A percentile compares a stretch with the other conserved stretches of the same genome.
phyloP scores from a whole-genome alignment of 2,329 filamentous ascomycete species.

The Monosporascus sp. region DNA sequence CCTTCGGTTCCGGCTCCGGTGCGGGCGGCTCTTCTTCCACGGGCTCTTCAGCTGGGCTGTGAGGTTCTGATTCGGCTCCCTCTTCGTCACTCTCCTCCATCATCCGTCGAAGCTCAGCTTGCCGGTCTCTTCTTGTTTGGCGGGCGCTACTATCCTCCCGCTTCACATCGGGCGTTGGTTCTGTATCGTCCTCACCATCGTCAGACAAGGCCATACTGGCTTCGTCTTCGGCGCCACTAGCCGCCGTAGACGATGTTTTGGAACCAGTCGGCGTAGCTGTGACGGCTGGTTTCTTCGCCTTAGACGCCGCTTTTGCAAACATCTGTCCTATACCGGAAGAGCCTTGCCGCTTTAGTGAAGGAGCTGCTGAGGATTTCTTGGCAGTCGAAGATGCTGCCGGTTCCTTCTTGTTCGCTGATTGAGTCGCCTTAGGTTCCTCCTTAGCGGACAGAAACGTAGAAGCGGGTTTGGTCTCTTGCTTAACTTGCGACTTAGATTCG shows the following conservation, averaged over 20 bases:
- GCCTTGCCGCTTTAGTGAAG: slow-evolving; percentile 44
- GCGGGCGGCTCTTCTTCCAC: slow-evolving; percentile 20
- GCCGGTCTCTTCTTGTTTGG: slow-evolving; percentile 20
- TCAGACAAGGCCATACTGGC: slow-evolving; percentile 23
- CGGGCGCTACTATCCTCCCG: slow-evolving; percentile 15
- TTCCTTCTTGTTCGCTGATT: slow-evolving; percentile 18
- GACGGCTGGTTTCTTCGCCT: slow-evolving; percentile 23
- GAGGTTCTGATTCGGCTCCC: slow-evolving; percentile 14
- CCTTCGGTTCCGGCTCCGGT: slow-evolving; percentile 15
- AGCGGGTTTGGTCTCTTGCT: slow-evolving; percentile 31
- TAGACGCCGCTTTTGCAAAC: slow-evolving; percentile 27
- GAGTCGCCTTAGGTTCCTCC: slow-evolving; percentile 27
- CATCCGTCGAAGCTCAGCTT: slow-evolving; percentile 26
- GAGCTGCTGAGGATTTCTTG: slow-evolving; percentile 31
- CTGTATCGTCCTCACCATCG: slow-evolving; percentile 26
- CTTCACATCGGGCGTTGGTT: slow-evolving; percentile 16
- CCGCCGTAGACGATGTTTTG: slow-evolving; percentile 6
- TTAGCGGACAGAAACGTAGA: slow-evolving; percentile 23
- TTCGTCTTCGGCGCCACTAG: slow-evolving; percentile 13
- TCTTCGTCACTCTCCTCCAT: slow-evolving; percentile 30
- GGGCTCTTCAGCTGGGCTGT: slow-evolving; percentile 19
- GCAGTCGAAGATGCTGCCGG: slow-evolving; percentile 27
- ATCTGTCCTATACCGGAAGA: slow-evolving; percentile 29
- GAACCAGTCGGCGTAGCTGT: slow-evolving; percentile 7
- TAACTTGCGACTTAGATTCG: slow-evolving; percentile 17